phyloP scores from a whole-genome alignment of 768 basidiomycete genomes.

The Lactarius quietus region DNA sequence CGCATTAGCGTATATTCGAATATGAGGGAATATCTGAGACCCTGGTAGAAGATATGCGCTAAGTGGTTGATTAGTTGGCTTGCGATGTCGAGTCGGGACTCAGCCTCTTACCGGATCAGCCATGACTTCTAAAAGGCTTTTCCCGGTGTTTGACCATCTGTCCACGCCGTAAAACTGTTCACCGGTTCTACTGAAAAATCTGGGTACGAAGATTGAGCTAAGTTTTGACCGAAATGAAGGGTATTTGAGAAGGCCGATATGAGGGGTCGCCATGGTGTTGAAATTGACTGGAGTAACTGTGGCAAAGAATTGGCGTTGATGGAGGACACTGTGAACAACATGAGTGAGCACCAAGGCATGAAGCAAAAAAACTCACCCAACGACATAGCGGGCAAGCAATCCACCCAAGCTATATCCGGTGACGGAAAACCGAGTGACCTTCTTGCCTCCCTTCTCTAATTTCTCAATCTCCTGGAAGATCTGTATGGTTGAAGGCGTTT shows the following conservation, averaged over 20 bases:
- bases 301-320: slow-evolving; percentile 69
- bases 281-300: slow-evolving; percentile 73
- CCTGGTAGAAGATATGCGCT: slow-evolving; percentile 77
- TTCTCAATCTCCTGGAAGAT: slow-evolving; percentile 52
- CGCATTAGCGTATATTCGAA: slow-evolving; percentile 81
- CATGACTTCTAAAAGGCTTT: slow-evolving; percentile 70
- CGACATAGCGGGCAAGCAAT: slow-evolving; percentile 71
- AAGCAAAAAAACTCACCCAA: slow-evolving; percentile 48
- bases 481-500: slow-evolving; percentile 36
- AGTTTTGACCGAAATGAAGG: slow-evolving; percentile 56
- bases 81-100: background rate
- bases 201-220: slow-evolving; percentile 55
- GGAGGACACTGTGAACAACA: slow-evolving; percentile 46
- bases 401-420: slow-evolving; percentile 83
- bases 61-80: background rate
- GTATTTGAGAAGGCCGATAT: slow-evolving; percentile 69
- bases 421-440: slow-evolving; percentile 66
- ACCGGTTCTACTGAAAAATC: slow-evolving; percentile 72
- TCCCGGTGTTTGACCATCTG: slow-evolving; percentile 63
- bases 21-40: slow-evolving; percentile 60
- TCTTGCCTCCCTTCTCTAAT: slow-evolving; percentile 49
- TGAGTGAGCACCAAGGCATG: background rate
- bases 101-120: slow-evolving; percentile 60
- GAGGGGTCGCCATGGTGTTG: slow-evolving; percentile 79
- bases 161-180: slow-evolving; percentile 56